phyloP scores from a whole-genome alignment of 2,329 filamentous ascomycete species.

The Trichoderma lentiforme region DNA sequence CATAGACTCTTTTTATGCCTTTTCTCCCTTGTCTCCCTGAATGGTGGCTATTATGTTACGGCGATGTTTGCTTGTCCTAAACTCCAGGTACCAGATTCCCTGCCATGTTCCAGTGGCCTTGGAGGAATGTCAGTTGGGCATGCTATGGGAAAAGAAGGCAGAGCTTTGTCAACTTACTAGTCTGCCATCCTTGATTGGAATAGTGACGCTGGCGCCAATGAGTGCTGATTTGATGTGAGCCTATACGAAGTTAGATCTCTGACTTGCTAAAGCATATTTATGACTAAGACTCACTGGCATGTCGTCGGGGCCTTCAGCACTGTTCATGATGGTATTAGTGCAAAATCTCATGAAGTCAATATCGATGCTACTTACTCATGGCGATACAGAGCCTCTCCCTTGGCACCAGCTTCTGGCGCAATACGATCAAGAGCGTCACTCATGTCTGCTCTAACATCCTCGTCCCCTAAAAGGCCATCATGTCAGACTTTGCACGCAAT shows the following conservation, averaged over 20 bases:
- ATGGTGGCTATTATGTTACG: constrained; percentile 89
- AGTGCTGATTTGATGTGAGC: constrained; percentile 92
- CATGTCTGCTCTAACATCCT: constrained; percentile 89
- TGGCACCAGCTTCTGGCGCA: constrained; percentile 71
- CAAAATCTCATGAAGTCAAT: not conserved
- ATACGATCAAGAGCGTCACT: constrained; percentile 88
- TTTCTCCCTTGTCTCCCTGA: constrained; percentile 89
- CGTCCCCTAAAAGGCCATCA: constrained; percentile 47
- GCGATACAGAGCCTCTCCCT: constrained; percentile 71
- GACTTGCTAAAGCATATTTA: not conserved
- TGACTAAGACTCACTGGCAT: constrained; percentile 65
- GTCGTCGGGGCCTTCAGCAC: constrained; percentile 84
- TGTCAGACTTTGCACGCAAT: not conserved
- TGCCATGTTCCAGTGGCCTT: constrained; percentile 71
- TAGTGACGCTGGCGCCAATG: constrained; percentile 81
- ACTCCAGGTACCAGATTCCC: constrained; percentile 93
- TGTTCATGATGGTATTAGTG: constrained; percentile 27
- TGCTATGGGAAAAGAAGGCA: not conserved
- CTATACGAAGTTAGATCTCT: constrained; percentile 35
- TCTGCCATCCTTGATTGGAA: constrained; percentile 85
- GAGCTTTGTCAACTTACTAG: constrained; percentile 48
- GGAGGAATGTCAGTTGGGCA: not conserved
- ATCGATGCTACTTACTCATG: constrained; percentile 49
- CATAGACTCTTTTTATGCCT: constrained; percentile 36
- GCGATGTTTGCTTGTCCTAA: constrained; percentile 70